Evolutionary conservation across 176 grass and related monocot genomes (phyloP).

Genomic region (Bonia amplexicaulis): DNA sequence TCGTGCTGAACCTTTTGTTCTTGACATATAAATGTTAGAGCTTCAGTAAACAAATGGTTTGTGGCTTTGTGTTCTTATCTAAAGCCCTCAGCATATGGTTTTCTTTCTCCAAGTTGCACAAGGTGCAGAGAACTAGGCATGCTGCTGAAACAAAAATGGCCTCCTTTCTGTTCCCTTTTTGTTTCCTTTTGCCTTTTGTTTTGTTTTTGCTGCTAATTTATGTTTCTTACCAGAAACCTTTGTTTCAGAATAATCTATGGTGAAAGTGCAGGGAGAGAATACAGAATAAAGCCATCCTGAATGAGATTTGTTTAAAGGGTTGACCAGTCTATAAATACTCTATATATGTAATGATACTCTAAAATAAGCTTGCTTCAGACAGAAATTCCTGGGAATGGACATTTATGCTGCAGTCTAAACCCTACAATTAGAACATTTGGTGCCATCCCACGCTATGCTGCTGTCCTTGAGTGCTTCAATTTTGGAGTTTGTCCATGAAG

Average conservation of each 20-base stretch:
- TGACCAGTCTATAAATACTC: slow-evolving; percentile 16
- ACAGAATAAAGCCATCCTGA: slow-evolving; percentile 41
- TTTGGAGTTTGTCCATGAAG: slow-evolving; percentile 8
- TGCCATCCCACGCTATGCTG: slow-evolving; percentile 8
- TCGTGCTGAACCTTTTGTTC: slow-evolving; percentile 20
- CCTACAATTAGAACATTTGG: slow-evolving; percentile 31
- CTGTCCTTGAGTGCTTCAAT: slow-evolving; percentile 3
- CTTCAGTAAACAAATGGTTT: slow-evolving; percentile 34
- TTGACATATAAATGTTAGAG: slow-evolving; percentile 13
- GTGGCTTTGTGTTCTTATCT: slow-evolving; percentile 24
- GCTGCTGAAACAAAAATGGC: slow-evolving; percentile 15
- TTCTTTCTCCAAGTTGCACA: slow-evolving; percentile 43
- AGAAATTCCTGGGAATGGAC: background rate
- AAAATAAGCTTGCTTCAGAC: slow-evolving; percentile 26
- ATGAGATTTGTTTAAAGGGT: slow-evolving; percentile 18
- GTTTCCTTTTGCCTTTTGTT: background rate
- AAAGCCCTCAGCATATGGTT: background rate
- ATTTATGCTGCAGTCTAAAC: slow-evolving; percentile 1
- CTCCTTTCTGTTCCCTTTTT: background rate
- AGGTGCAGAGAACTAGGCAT: slow-evolving; percentile 44
- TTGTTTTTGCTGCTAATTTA: slow-evolving; percentile 14
- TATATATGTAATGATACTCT: slow-evolving; percentile 16
- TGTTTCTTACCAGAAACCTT: slow-evolving; percentile 28
- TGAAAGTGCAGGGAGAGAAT: slow-evolving; percentile 22
- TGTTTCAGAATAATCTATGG: slow-evolving; percentile 31